Conservation (phyloP, 768 basidiomycete species). For the Collybia mongolica region DNA sequence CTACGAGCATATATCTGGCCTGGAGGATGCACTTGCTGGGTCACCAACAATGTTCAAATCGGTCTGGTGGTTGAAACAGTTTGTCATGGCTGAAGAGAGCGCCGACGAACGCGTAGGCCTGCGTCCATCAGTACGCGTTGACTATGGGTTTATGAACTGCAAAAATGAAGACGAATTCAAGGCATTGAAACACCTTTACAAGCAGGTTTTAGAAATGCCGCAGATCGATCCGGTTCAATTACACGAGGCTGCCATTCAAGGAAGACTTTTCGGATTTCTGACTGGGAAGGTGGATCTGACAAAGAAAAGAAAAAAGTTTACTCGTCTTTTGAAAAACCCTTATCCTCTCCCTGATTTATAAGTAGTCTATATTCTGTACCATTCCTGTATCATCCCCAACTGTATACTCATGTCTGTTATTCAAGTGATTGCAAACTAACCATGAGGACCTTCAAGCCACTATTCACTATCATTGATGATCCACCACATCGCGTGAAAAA, state of each 20-base stretch:
- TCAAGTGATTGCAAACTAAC: too few relatives aligned
- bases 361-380: too few relatives aligned
- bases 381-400: too few relatives aligned
- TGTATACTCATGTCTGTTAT: too few relatives aligned
- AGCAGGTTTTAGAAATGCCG: slow-evolving; percentile 22
- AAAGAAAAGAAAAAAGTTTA: slow-evolving; percentile 15
- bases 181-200: slow-evolving; percentile 30
- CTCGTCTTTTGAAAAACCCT: slow-evolving; percentile 27
- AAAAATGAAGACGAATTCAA: slow-evolving; percentile 18
- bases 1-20: slow-evolving; percentile 6
- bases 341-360: slow-evolving; percentile 18
- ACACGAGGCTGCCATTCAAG: slow-evolving; percentile 31
- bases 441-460: too few relatives aligned
- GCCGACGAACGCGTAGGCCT: neutral
- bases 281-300: slow-evolving; percentile 15
- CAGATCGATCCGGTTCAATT: slow-evolving; percentile 28
- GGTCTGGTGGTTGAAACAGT: slow-evolving; percentile 37
- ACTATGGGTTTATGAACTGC: slow-evolving; percentile 38
- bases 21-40: slow-evolving; percentile 23
- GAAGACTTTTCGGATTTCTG: slow-evolving; percentile 27
- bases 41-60: slow-evolving; percentile 19
- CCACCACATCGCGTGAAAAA: too few relatives aligned
- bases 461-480: too few relatives aligned
- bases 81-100: slow-evolving; percentile 10
- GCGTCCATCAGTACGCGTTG: slow-evolving; percentile 14